Percentiles rank a stretch among this genome's conserved stretches.
Evolutionary conservation across 495 filamentous ascomycete species (phyloP).

Genomic region (Podospora comata): DNA sequence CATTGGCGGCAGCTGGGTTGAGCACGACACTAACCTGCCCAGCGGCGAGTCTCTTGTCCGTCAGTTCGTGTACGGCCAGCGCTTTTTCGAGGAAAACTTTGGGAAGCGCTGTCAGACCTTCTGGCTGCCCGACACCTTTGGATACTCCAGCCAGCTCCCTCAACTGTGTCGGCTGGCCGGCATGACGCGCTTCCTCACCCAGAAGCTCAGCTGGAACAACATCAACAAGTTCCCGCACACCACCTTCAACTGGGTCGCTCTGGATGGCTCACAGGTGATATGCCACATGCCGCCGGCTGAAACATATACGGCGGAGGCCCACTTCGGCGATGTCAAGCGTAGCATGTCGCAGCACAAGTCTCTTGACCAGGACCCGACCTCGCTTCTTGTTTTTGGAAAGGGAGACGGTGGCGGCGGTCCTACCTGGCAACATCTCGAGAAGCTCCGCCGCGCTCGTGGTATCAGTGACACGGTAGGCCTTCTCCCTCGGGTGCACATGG

Average conservation of each 20-base stretch:
- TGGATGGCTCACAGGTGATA: conserved; percentile 92
- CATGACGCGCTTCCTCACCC: conserved; percentile 94
- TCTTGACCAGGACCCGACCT: conserved; percentile 83
- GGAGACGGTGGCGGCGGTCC: conserved; percentile 95
- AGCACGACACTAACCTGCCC: conserved; percentile 97
- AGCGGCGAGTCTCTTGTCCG: conserved; percentile 90
- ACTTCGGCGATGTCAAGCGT: conserved; percentile 92
- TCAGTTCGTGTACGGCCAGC: conserved; percentile 93
- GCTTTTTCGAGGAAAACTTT: conserved; percentile 92
- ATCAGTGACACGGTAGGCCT: conserved; percentile 82
- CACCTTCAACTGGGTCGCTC: conserved; percentile 94
- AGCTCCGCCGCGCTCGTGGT: conserved; percentile 89
- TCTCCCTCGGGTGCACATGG: conserved; percentile 84
- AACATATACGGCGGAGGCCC: conserved; percentile 90
- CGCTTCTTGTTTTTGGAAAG: conserved; percentile 89
- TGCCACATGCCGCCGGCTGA: conserved; percentile 95
- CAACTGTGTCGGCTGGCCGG: conserved; percentile 88
- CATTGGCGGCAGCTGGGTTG: conserved; percentile 97
- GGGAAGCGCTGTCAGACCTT: conserved; percentile 86
- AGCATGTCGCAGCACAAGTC: conserved; percentile 93
- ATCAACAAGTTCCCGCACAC: conserved; percentile 99
- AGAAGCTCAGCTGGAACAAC: conserved; percentile 92
- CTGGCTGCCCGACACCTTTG: conserved; percentile 97
- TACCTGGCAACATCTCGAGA: conserved; percentile 90
- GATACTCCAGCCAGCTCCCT: conserved; percentile 90